Evolutionary conservation across 2,329 filamentous ascomycete genomes (phyloP).

Genomic region (Arachnomyces sp.): DNA sequence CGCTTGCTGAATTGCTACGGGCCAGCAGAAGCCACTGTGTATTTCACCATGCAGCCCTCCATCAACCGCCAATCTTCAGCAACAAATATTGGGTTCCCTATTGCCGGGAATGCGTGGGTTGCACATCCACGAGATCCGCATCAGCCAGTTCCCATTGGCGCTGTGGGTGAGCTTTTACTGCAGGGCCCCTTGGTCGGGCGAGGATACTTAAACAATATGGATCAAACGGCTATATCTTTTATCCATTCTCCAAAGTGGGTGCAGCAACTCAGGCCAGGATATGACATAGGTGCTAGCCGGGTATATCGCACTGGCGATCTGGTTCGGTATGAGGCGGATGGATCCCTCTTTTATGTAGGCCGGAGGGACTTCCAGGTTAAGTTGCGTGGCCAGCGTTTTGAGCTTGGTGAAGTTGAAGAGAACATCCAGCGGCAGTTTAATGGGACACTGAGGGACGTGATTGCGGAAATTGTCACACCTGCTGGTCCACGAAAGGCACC

Average conservation of each 20-base stretch:
- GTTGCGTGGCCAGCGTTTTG: constrained; percentile 28
- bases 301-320: constrained; percentile 31
- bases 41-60: constrained; percentile 6
- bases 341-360: constrained; percentile 18
- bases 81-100: constrained; percentile 6
- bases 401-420: constrained; percentile 26
- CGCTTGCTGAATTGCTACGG: constrained; percentile 15
- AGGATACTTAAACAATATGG: constrained; percentile 28
- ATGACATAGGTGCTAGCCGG: constrained; percentile 4
- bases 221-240: constrained; percentile 22
- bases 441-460: constrained; percentile 23
- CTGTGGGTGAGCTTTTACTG: constrained; percentile 23
- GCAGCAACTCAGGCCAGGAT: not conserved
- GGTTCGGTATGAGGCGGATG: constrained; percentile 21
- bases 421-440: constrained; percentile 1
- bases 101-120: constrained; percentile 14
- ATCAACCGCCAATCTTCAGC: not conserved
- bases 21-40: constrained; percentile 15
- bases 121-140: constrained; percentile 15
- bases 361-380: constrained; percentile 29
- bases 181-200: constrained; percentile 27
- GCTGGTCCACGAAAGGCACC: constrained; percentile 34
- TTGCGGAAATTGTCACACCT: constrained; percentile 44
- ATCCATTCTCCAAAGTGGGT: constrained; percentile 13
- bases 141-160: constrained; percentile 15